A percentile compares a stretch with the other conserved stretches of the same genome.
phyloP scores from a whole-genome alignment of 345 rosid genomes.

The Moricandia arvensis region DNA sequence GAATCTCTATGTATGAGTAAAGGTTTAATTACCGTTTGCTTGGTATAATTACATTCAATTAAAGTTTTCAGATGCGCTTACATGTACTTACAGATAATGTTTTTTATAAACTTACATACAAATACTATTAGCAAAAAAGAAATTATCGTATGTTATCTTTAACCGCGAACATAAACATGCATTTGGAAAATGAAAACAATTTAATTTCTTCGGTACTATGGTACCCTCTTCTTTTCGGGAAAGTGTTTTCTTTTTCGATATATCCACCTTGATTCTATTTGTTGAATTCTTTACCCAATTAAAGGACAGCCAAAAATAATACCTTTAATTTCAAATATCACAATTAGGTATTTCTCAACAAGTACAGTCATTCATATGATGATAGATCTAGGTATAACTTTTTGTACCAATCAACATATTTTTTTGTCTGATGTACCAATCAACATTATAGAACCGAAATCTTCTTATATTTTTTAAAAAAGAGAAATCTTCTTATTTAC shows the following conservation, averaged over 20 bases:
- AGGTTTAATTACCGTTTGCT: neutral
- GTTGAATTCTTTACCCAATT: neutral
- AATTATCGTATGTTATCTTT: neutral
- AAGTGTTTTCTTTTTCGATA: constrained; percentile 18
- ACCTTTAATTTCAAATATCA: neutral
- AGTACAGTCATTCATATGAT: too few species aligned
- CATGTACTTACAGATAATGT: neutral
- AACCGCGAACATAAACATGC: constrained; percentile 1
- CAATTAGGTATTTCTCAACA: neutral
- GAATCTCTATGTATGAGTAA: neutral
- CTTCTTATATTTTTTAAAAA: too few species aligned
- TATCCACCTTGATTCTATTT: constrained; percentile 12
- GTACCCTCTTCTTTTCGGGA: constrained; percentile 12
- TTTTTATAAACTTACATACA: too few species aligned
- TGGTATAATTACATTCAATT: neutral
- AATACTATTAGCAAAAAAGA: neutral
- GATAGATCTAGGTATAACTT: too few species aligned
- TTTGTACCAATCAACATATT: neutral
- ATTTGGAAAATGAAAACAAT: constrained; percentile 12
- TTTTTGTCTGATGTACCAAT: too few species aligned
- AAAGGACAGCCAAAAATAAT: constrained; percentile 8
- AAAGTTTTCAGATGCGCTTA: neutral
- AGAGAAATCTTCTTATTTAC: too few species aligned
- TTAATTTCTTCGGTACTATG: constrained; percentile 12
- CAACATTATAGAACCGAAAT: too few species aligned